Evolutionary conservation across 441 rosid genomes (phyloP), one percentile per base, ranked within the genome.

Genomic region (Arabidopsis hybrid): DNA sequence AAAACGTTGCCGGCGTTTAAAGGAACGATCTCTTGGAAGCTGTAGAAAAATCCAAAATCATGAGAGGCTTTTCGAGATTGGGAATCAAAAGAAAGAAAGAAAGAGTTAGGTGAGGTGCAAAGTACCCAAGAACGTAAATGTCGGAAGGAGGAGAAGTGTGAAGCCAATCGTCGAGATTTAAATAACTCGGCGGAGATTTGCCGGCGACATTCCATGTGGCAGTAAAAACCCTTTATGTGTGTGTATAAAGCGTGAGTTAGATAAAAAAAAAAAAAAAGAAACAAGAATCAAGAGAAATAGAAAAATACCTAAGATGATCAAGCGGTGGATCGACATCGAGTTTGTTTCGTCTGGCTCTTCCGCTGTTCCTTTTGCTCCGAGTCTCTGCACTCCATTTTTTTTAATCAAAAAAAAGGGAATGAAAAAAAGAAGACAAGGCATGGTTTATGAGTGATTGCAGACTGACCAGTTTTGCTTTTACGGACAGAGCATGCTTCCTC

Each of bases 121-220:
- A 26, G 32, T 83, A 90, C 95, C 95, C 95, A 26, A 90, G 89
- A 78, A 90, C 91, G 78, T 90, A 90, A 39, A 88, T 85, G 69
- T 90, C 93, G 31, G 93, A 90, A 64, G 95, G 89, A 72, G 92
- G 87, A 14, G 91, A 85, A 14, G 91, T 80, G 71, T 83, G 95
- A 72, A 90, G 90, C 95, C 95, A 90, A 72, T 90, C 95, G 35
- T 90, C 92, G 12, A 90, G 85, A 79, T 81, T 90, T 77, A 90
- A 71, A 73, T 70, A n/a, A 72, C 81, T 83, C 46, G 95, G 91
- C 10, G 95, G 95, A 47, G 93, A 81, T 79, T 86, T 88, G 18
- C 93, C 93, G 69, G 90, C 95, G 60, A 90, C 95, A 68, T 90
- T 90, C 95, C 95, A 90, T 55, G 95, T 88, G 12, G 95, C 93